Conservation (phyloP, 176 grass and related monocot genomes). For the Cocos nucifera region DNA sequence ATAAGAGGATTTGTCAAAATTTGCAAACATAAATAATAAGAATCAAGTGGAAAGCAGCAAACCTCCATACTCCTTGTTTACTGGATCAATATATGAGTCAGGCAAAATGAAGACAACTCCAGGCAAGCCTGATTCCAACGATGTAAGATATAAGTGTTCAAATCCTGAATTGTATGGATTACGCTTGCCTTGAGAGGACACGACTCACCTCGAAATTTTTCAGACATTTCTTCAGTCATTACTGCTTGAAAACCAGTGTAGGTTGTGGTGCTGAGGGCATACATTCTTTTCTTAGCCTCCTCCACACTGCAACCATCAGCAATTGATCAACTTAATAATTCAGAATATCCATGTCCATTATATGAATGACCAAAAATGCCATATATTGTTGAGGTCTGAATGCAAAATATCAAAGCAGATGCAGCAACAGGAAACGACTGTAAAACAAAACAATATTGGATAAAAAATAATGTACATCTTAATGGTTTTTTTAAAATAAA, state of each 20-base stretch:
- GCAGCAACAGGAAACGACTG: too few species aligned
- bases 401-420: too few species aligned
- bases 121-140: constrained; percentile 58
- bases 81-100: constrained; percentile 90
- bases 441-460: too few species aligned
- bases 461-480: too few species aligned
- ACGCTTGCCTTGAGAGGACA: too few species aligned
- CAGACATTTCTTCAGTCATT: constrained; percentile 89
- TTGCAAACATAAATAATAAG: not conserved
- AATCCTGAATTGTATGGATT: too few species aligned
- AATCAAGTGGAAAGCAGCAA: constrained; percentile 14
- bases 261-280: constrained; percentile 81
- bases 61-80: constrained; percentile 94
- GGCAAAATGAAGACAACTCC: constrained; percentile 92
- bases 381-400: too few species aligned
- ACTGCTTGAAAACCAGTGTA: constrained; percentile 87
- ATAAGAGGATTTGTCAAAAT: not conserved
- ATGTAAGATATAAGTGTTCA: constrained; percentile 10
- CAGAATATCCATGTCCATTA: too few species aligned
- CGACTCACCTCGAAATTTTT: constrained; percentile 68
- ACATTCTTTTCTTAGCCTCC: constrained; percentile 91
- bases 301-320: constrained; percentile 45
- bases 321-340: not conserved
- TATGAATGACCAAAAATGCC: too few species aligned
- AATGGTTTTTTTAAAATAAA: too few species aligned